Base-by-base conservation (phyloP, 2,329 filamentous ascomycete genomes). In the Neonectria sp. region DNA sequence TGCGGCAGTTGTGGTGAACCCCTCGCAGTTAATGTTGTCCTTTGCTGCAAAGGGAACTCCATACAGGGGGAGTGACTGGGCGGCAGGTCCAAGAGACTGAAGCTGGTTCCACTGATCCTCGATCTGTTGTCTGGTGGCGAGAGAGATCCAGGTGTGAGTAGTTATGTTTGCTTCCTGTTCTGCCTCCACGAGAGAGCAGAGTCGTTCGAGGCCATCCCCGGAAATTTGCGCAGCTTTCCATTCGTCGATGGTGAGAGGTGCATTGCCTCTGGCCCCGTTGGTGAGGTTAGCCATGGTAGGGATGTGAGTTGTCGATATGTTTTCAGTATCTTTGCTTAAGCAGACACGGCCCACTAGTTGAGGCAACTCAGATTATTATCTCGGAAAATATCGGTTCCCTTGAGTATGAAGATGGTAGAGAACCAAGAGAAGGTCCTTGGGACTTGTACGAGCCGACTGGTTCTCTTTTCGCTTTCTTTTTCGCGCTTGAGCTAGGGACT, bases 31-130 rank as follows among this genome's bases (percentile, higher is more conserved):
- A 58, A 90, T 88, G 48, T 85, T 87, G 68, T 90, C 88, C 69
- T 90, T 90, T 60, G 86, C 81, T 2, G 83, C 86, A 69, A 90
- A 90, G 0, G 88, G 88, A 3, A 90, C 80, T 15, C 88, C 88
- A 65, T 84, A 89, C 1, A 90, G 81, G 8, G 86, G 85, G 79
- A 89, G 65, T 0, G 65, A 56, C 12, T 56, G 15, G 6, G 55
- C 3, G 5, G 68, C 60, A 17, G 65, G 6, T 2, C 27, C 37
- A 7, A 68, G 67, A 5, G 63, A 3, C 29, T 73, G 61, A n/a
- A 75, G 68, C 0, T 17, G 35, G 17, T 51, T 35, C 73, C 74
- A 71, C 40, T 75, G 69, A 1, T 58, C 29, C 52, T 67, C 46
- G 31, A 80, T 68, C n/a, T 80, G 76, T 24, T 69, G 49, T 3